Evolutionary conservation across 2,329 filamentous ascomycete genomes (phyloP).

Genomic region (Pestalotiopsis sp.): DNA sequence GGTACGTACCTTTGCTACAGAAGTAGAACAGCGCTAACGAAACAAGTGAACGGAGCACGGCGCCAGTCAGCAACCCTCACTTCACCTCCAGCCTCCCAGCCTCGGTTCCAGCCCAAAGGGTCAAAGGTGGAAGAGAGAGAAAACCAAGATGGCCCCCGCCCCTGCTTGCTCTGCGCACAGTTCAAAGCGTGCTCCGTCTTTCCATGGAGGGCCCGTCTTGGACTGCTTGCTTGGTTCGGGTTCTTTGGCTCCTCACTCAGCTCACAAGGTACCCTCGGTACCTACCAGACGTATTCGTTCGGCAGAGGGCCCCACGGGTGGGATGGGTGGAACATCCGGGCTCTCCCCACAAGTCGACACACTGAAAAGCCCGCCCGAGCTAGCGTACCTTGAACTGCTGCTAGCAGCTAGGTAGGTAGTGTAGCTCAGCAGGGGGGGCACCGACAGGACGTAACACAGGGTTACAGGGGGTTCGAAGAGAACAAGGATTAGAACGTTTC

Average conservation of each 20-base stretch:
- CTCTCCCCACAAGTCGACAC: neutral
- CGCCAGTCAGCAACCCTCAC: neutral
- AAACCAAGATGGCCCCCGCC: neutral
- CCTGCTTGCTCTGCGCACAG: neutral
- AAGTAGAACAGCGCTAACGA: neutral
- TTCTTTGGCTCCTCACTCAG: neutral
- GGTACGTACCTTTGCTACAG: neutral
- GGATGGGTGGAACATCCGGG: neutral
- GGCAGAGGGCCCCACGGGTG: neutral
- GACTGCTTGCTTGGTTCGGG: neutral
- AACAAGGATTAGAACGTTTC: neutral
- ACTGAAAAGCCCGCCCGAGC: neutral
- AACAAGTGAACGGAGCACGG: neutral
- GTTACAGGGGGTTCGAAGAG: neutral
- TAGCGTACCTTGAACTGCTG: too few species aligned
- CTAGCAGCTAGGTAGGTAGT: too few species aligned
- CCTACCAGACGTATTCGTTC: neutral
- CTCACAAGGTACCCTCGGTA: neutral
- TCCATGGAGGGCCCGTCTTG: too few species aligned
- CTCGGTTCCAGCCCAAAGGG: slow-evolving; percentile 10
- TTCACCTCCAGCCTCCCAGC: neutral
- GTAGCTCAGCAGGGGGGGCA: neutral
- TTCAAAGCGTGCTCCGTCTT: neutral
- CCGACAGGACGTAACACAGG: neutral
- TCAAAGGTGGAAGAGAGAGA: neutral